Percentiles rank a stretch among this genome's conserved stretches.
Evolutionary conservation across 129 eudicot genomes (phyloP).

Genomic region (Flaveria linearis): DNA sequence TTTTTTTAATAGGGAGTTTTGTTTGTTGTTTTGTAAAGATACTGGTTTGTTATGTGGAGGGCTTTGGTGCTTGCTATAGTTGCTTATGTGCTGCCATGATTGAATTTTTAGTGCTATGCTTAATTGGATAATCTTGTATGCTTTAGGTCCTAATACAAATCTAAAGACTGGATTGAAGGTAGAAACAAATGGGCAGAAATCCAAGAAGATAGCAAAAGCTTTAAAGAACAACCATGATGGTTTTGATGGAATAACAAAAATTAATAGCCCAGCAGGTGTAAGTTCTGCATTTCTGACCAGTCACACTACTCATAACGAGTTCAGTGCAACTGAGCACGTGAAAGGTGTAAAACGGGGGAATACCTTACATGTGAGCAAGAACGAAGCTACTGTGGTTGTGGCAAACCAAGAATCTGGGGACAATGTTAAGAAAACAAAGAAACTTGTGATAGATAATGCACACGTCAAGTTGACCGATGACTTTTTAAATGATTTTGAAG

Average conservation of each 20-base stretch:
- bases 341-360: constrained; percentile 36
- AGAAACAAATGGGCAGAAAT: constrained; percentile 48
- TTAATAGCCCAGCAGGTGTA: constrained; percentile 34
- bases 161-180: constrained; percentile 32
- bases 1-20: constrained; percentile 13
- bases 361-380: constrained; percentile 36
- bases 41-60: constrained; percentile 23
- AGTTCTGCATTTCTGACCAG: constrained; percentile 28
- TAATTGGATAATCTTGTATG: constrained; percentile 22
- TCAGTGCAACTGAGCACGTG: constrained; percentile 22
- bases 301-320: constrained; percentile 21
- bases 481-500: constrained; percentile 39
- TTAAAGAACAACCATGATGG: constrained; percentile 43
- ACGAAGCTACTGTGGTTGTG: constrained; percentile 38
- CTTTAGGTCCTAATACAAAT: constrained; percentile 28
- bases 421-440: constrained; percentile 34
- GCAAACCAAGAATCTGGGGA: constrained; percentile 32
- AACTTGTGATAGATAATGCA: constrained; percentile 37
- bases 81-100: constrained; percentile 15
- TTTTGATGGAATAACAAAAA: constrained; percentile 28
- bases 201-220: constrained; percentile 42
- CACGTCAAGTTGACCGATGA: constrained; percentile 37
- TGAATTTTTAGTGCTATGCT: constrained; percentile 10
- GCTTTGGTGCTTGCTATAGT: constrained; percentile 30
- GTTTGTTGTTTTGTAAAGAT: not conserved